Base-by-base conservation (phyloP, 1,284 basidiomycete genomes). In the Cutaneotrichosporon curvatum region DNA sequence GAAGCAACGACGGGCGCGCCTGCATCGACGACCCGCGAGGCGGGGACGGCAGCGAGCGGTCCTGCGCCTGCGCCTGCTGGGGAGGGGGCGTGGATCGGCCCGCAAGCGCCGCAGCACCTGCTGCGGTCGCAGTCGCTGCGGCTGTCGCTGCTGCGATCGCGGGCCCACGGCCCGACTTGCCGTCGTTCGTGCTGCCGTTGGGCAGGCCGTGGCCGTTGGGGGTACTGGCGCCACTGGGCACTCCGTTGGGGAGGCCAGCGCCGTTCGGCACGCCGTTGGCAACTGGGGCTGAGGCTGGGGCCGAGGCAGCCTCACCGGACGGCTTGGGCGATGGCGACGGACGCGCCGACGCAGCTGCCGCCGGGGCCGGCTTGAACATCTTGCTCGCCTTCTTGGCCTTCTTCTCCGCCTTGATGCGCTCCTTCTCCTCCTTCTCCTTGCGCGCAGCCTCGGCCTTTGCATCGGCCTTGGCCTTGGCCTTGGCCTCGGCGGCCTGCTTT, bases 401-500 rank as follows among this genome's bases (percentile, higher is more conserved):
- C 25, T 51, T 53, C 43, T 42, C 34, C 3, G 43, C 37, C 55
- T 60, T 62, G 9, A 34, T 42, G 12, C 48, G 53, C 54, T 20
- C 38, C 46, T 48, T 52, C 5, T 45, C 50, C 33, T 53, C 55
- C 35, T 53, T 37, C 32, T 50, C 25, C 25, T 28, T 12, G 25
- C 25, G 25, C 25, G 25, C 25, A 7, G 25, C 25, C 25, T 40
- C 40, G 46, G 49, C 48, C 48, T 53, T 41, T 32, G 49, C 49
- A 34, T 48, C 45, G 6, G 48, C 55, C 44, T 48, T 51, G 16
- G 45, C 49, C 43, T 47, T 39, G 14, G 46, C 46, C 41, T 53
- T 43, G 11, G 23, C 38, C 36, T 48, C 45, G 16, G 51, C 51
- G 2, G 46, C 48, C 45, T 47, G 37, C 41, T 43, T 43, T 7